Evolutionary conservation across 2,329 filamentous ascomycete species (phyloP), one percentile per base, ranked within the genome.

Genomic region (Alternaria atra): DNA sequence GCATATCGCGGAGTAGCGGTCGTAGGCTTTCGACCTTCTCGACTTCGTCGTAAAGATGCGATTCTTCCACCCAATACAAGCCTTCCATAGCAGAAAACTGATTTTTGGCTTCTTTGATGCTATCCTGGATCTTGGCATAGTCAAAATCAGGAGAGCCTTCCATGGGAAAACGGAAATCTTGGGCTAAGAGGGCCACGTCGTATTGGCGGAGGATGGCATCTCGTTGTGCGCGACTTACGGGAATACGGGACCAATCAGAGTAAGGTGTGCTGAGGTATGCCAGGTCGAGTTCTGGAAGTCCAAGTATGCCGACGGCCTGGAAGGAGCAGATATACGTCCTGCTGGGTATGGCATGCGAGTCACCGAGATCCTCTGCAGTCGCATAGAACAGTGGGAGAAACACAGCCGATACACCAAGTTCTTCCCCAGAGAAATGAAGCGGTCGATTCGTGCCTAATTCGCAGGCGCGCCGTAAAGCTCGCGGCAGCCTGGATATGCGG

Each of bases 251-350:
- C 79, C 78, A 80, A n/a, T 76, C 66, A 9, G 61, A 73, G 46
- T 77, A 77, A 1, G 76, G 76, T 12, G 68, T 55, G 9, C 69
- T 63, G n/a, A 78, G 70, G 17, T 67, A 65, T 20, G 73, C 68
- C 10, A 80, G 69, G 52, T 80, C 78, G 8, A 79, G 77, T 52
- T 80, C 77, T 6, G 77, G 72, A 6, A 80, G 71, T 9, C 78
- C 78, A 8, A 80, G 78, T 42, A 80, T 77, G 42, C 79, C 79
- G 1, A 77, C 77, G 7, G 73, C 68, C 60, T 80, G 78, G 60
- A 79, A 80, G 6, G 76, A 78, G 63, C 76, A 73, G 54, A 80
- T 72, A 61, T 79, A 80, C 1, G 70, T 69, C 56, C 75, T 74
- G 34, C 60, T 55, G 10, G 60, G 52, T 35, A 60, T 47, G 17